Percentiles rank a stretch among this genome's conserved stretches.
Evolutionary conservation across 768 basidiomycete genomes (phyloP).

Genomic region (Candolleomyces aberdarensis): DNA sequence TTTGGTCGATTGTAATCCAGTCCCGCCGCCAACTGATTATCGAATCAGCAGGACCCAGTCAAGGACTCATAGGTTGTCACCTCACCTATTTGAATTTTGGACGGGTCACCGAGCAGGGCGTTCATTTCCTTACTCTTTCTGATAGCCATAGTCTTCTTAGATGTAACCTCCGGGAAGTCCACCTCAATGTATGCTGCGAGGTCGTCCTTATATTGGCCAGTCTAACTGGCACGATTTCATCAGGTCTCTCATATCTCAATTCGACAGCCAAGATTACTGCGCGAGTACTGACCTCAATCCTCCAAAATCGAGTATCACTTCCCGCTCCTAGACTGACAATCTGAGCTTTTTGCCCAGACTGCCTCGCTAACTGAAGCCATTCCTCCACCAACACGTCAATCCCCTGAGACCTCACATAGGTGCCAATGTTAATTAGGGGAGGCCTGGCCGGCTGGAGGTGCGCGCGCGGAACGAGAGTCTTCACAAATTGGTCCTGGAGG

Average conservation of each 20-base stretch:
- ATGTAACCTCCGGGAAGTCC: slow-evolving; percentile 86
- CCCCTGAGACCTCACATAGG: slow-evolving; percentile 77
- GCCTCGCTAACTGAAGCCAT: slow-evolving; percentile 52
- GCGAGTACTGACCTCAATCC: slow-evolving; percentile 63
- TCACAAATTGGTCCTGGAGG: slow-evolving; percentile 71
- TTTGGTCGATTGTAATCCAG: slow-evolving; percentile 46
- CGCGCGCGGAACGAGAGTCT: slow-evolving; percentile 62
- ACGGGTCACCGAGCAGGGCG: slow-evolving; percentile 44
- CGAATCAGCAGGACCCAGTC: slow-evolving; percentile 1
- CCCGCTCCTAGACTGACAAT: slow-evolving; percentile 95
- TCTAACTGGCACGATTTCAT: slow-evolving; percentile 37
- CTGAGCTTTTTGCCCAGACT: slow-evolving; percentile 57
- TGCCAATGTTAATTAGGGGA: slow-evolving; percentile 94
- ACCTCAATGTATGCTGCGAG: slow-evolving; percentile 77
- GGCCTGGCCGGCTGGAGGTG: slow-evolving; percentile 62
- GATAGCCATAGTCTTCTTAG: slow-evolving; percentile 79
- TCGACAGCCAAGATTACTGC: neutral
- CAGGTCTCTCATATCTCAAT: neutral
- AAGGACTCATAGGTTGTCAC: neutral
- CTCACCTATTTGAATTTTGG: slow-evolving; percentile 43
- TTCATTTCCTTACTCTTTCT: slow-evolving; percentile 60
- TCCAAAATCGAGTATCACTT: slow-evolving; percentile 95
- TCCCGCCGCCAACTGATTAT: slow-evolving; percentile 57
- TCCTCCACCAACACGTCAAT: slow-evolving; percentile 73
- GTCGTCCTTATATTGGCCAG: slow-evolving; percentile 46